Evolutionary conservation across 192 early-diverging fungal species (phyloP).

Genomic region (Backusella circina): DNA sequence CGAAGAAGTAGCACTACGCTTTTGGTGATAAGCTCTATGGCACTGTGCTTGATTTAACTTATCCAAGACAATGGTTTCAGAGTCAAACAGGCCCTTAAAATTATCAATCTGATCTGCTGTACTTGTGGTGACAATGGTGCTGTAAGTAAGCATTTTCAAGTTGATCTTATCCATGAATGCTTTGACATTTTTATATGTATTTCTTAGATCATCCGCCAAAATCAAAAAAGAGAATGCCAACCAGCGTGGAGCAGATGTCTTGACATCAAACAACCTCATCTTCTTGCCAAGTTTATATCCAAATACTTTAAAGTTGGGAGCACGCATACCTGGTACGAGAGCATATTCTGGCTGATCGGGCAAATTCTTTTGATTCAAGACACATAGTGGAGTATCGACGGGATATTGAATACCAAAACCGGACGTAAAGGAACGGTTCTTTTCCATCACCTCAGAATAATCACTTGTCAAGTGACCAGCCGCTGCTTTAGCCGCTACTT

Average conservation of each 20-base stretch:
- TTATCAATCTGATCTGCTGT: background rate
- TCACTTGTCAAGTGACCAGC: background rate
- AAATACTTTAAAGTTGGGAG: constrained; percentile 26
- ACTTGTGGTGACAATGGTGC: constrained; percentile 6
- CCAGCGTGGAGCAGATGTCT: background rate
- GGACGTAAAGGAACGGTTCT: constrained; percentile 15
- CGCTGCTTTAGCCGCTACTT: constrained; percentile 15
- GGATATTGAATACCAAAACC: constrained; percentile 26
- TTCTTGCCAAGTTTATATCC: constrained; percentile 12
- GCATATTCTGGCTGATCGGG: background rate
- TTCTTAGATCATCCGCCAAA: constrained; percentile 13
- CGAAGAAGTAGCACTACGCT: background rate
- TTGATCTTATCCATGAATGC: background rate
- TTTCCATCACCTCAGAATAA: constrained; percentile 13
- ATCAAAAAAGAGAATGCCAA: constrained; percentile 13
- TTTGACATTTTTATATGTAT: background rate
- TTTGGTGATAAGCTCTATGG: constrained; percentile 10
- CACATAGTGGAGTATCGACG: background rate
- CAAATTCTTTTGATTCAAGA: background rate
- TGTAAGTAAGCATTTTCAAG: background rate
- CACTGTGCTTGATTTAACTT: constrained; percentile 30
- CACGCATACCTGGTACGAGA: constrained; percentile 11
- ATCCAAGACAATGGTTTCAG: constrained; percentile 14
- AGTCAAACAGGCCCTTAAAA: background rate
- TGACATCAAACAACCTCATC: constrained; percentile 13